These are phyloP conservation scores for Halophytophthora batemanensis DNA, from an alignment of 352 stramenopile species.

Conservation along the genomic window DNA sequence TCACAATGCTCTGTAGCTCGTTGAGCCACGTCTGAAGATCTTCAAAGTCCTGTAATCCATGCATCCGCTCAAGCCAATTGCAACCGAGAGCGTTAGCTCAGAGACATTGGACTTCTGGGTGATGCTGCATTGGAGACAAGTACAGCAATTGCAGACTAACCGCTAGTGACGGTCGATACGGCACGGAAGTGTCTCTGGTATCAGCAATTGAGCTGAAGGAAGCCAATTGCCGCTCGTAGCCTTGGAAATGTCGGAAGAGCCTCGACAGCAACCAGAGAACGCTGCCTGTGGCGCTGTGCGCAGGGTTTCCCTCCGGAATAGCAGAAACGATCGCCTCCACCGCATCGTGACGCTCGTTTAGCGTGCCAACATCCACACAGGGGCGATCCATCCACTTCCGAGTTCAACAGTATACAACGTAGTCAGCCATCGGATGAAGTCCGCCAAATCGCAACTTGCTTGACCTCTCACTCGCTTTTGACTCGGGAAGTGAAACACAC, in stretches of 20 bases:
- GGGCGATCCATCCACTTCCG: conserved; percentile 25
- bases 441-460: not conserved
- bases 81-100: conserved; percentile 1
- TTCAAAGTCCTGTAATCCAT: conserved; percentile 10
- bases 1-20: conserved; percentile 7
- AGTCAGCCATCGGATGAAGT: not conserved
- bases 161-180: conserved; percentile 11
- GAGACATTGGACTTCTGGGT: not conserved
- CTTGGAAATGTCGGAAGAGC: conserved; percentile 26
- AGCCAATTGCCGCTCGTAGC: conserved; percentile 18
- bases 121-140: not conserved
- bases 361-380: conserved; percentile 8
- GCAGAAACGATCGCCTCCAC: conserved; percentile 17
- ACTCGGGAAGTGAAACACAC: not conserved
- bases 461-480: not conserved
- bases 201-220: conserved; percentile 4
- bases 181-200: not conserved
- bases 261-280: conserved; percentile 13
- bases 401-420: not conserved
- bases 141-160: not conserved
- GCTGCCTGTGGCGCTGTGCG: not conserved
- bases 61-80: not conserved
- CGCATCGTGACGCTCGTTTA: conserved; percentile 16
- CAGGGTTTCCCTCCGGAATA: not conserved
- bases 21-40: conserved; percentile 11